These are phyloP conservation scores for Penicillium palitans DNA, from an alignment of 2,329 filamentous ascomycete species.

Conservation along the genomic window DNA sequence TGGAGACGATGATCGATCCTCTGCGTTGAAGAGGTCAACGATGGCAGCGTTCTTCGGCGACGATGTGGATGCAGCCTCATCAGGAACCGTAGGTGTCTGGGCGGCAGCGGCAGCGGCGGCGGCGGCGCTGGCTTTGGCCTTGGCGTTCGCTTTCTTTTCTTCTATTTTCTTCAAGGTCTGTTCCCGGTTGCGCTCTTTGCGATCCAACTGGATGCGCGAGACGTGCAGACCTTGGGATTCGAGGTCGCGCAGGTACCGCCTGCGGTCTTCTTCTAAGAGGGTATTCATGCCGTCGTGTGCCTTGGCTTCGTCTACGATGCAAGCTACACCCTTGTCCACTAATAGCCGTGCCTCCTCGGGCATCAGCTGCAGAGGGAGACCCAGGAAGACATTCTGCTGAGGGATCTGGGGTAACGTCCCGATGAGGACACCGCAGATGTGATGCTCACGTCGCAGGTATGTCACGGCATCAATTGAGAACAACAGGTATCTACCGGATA, in stretches of 20 bases:
- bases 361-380: conserved; percentile 84
- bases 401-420: conserved; percentile 89
- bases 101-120: conserved; percentile 3
- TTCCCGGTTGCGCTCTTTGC: conserved; percentile 53
- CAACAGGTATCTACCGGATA: conserved; percentile 79
- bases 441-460: conserved; percentile 73
- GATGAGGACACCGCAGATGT: conserved; percentile 81
- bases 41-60: conserved; percentile 13
- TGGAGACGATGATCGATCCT: conserved; percentile 7
- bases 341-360: conserved; percentile 84
- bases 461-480: conserved; percentile 83
- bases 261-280: conserved; percentile 58
- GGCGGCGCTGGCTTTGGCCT: conserved; percentile 24
- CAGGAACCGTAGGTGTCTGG: conserved; percentile 5
- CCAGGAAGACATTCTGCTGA: conserved; percentile 91
- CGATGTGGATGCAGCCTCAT: conserved; percentile 5
- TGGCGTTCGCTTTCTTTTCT: conserved; percentile 34
- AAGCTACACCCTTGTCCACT: conserved; percentile 72
- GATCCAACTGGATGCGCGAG: conserved; percentile 47
- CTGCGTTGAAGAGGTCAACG: conserved; percentile 28
- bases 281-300: conserved; percentile 67
- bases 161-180: conserved; percentile 53
- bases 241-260: conserved; percentile 61
- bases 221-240: conserved; percentile 56
- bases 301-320: conserved; percentile 75